Evolutionary conservation across 2,329 filamentous ascomycete species (phyloP).

Genomic region (Aspergillus oerlinghausenensis): DNA sequence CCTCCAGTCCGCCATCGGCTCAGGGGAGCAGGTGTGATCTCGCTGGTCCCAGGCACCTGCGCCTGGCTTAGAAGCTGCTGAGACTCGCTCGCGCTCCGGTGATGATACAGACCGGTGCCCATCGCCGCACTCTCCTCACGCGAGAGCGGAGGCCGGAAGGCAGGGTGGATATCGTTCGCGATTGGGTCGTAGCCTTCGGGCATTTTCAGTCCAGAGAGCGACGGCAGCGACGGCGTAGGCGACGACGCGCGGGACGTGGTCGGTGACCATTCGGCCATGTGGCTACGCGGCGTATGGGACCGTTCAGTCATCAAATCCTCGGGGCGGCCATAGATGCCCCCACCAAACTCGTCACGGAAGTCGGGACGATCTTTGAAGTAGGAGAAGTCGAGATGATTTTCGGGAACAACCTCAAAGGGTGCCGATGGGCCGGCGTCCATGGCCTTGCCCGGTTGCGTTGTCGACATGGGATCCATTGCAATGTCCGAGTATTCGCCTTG

Average conservation of each 20-base stretch:
- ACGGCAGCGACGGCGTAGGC: slow-evolving; percentile 34
- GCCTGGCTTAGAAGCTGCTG: slow-evolving; percentile 33
- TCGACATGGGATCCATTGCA: slow-evolving; percentile 71
- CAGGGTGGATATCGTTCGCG: slow-evolving; percentile 30
- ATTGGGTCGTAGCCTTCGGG: slow-evolving; percentile 23
- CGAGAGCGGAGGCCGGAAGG: slow-evolving; percentile 31
- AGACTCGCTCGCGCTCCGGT: slow-evolving; percentile 38
- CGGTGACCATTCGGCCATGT: slow-evolving; percentile 35
- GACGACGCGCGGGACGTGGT: slow-evolving; percentile 38
- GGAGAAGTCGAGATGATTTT: slow-evolving; percentile 80
- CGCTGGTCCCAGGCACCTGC: slow-evolving; percentile 26
- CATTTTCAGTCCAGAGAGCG: slow-evolving; percentile 21
- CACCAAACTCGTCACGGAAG: slow-evolving; percentile 83
- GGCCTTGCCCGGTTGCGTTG: slow-evolving; percentile 53
- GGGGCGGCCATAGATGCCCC: slow-evolving; percentile 51
- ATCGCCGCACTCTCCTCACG: slow-evolving; percentile 20
- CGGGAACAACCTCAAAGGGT: slow-evolving; percentile 86
- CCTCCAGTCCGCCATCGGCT: slow-evolving; percentile 34
- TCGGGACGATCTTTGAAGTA: slow-evolving; percentile 88
- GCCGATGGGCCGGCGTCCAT: slow-evolving; percentile 43
- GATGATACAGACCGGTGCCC: slow-evolving; percentile 27
- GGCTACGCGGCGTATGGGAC: slow-evolving; percentile 39
- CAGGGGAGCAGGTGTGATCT: slow-evolving; percentile 16
- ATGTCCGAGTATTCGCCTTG: slow-evolving; percentile 64
- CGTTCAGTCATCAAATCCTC: slow-evolving; percentile 44